Evolutionary conservation across 441 rosid genomes (phyloP).

Genomic region (Adansonia madagascariensis): DNA sequence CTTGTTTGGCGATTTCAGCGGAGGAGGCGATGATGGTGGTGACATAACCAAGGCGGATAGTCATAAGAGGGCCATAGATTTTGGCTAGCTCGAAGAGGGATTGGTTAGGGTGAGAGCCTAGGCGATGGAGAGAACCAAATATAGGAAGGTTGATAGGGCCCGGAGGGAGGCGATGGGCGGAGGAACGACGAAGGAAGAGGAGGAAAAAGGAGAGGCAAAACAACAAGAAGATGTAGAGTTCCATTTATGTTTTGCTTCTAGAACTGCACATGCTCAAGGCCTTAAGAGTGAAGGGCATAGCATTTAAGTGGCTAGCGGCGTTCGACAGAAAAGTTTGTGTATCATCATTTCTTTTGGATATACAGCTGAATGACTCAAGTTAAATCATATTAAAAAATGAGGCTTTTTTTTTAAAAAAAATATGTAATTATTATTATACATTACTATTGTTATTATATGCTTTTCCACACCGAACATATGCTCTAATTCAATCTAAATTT

Average conservation of each 20-base stretch:
- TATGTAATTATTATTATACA: no score
- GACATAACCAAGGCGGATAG: slow-evolving; percentile 27
- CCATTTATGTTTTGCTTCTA: not conserved
- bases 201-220: slow-evolving; percentile 17
- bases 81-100: slow-evolving; percentile 29
- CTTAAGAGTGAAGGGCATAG: not conserved
- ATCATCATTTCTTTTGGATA: no score
- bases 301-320: not conserved
- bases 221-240: slow-evolving; percentile 7
- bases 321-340: no score
- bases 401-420: no score
- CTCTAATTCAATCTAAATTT: no score
- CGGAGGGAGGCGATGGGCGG: slow-evolving; percentile 21
- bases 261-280: not conserved
- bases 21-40: slow-evolving; percentile 26
- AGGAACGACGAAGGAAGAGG: not conserved
- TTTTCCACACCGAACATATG: no score
- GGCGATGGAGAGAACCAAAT: slow-evolving; percentile 32
- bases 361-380: no score
- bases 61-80: slow-evolving; percentile 32
- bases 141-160: slow-evolving; percentile 29
- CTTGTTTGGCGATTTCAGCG: slow-evolving; percentile 25
- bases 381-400: no score
- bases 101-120: slow-evolving; percentile 30
- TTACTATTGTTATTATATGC: no score